phyloP scores from a whole-genome alignment of 2,329 filamentous ascomycete genomes.

The Penicillium frequentans region DNA sequence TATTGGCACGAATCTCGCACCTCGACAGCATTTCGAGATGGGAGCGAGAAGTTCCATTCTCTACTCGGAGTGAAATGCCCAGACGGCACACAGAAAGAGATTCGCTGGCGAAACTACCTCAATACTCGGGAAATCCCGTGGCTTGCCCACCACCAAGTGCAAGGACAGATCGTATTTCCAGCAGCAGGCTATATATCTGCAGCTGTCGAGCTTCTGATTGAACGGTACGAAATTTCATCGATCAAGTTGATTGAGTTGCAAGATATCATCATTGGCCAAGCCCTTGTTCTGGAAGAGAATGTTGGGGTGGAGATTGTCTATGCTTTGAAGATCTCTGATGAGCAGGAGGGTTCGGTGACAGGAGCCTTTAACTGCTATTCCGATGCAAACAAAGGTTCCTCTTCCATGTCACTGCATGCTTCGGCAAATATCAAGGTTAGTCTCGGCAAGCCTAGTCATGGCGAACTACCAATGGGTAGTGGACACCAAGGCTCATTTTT shows the following conservation, averaged over 20 bases:
- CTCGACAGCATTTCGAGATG: constrained; percentile 11
- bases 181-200: constrained; percentile 30
- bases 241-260: constrained; percentile 24
- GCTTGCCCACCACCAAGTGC: constrained; percentile 35
- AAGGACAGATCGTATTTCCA: constrained; percentile 33
- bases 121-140: constrained; percentile 32
- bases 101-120: constrained; percentile 34
- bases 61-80: constrained; percentile 20
- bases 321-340: constrained; percentile 16
- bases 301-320: constrained; percentile 20
- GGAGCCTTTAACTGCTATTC: constrained; percentile 23
- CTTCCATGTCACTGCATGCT: constrained; percentile 17
- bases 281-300: constrained; percentile 27
- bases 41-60: constrained; percentile 15
- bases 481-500: constrained; percentile 6
- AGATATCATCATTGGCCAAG: constrained; percentile 25
- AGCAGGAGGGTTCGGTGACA: background rate
- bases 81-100: constrained; percentile 18
- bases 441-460: constrained; percentile 6
- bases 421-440: constrained; percentile 12
- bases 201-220: constrained; percentile 24
- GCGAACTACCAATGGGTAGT: constrained; percentile 6
- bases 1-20: constrained; percentile 25
- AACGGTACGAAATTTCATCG: constrained; percentile 10
- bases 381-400: constrained; percentile 13